Evolutionary conservation across 202 grass and related monocot genomes (phyloP), one percentile per base, ranked within the genome.

Genomic region (Musa balbisiana): DNA sequence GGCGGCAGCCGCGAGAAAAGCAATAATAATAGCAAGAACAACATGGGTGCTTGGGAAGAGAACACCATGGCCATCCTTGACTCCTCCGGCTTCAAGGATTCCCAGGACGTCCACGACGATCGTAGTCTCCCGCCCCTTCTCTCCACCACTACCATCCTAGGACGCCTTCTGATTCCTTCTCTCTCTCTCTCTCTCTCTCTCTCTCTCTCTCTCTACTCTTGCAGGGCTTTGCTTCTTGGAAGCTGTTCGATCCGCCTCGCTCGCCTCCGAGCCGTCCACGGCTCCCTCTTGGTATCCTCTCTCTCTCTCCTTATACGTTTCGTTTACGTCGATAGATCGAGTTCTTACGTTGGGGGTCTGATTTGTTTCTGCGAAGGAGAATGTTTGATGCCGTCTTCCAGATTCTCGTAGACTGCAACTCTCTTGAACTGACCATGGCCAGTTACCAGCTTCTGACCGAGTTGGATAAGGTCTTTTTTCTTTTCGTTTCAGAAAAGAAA

Each of bases 21-120:
- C 5, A 11, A 9, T 12, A 9, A 20, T 13, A 19, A 19, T 53
- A 55, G 16, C 22, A 16, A 53, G 23, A 23, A n/a, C 8, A 53
- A 15, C 33, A 16, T 23, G 12, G 74, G 49, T 20, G 74, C 26
- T 2, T 65, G 60, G 59, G 90, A 97, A 76, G 93, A 92, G 75
- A 97, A 97, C 82, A 87, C 82, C 82, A 92, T 97, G 90, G 90
- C 90, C 11, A 86, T 96, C 82, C 90, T 96, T 64, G 93, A 97
- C 65, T 82, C 84, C 26, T 90, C 83, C 69, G 90, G 86, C 82
- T 85, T 97, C 86, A 92, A 85, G 85, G 90, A 91, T 33, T 83
- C 87, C 23, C 82, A 79, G 16, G 93, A 97, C 64, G 69, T 97
- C 75, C 84, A 92, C 49, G 90, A 97, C 51, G 90, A 96, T 72